Conservation (phyloP, 1,284 basidiomycete genomes). For the Ustilago xerochloae region DNA sequence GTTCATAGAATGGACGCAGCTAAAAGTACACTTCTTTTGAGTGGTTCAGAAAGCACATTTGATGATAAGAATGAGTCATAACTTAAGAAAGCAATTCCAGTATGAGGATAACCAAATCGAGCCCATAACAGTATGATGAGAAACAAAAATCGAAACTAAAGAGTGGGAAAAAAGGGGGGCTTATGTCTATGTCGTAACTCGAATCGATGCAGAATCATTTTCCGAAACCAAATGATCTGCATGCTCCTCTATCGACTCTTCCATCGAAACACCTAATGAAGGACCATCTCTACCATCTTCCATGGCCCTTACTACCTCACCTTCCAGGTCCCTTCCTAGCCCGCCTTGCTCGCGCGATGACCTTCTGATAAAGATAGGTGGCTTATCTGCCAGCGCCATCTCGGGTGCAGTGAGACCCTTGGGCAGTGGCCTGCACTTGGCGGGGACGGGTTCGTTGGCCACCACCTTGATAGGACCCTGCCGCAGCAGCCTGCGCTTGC, state of each 20-base stretch:
- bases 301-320: constrained; percentile 54
- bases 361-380: constrained; percentile 50
- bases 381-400: constrained; percentile 38
- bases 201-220: constrained; percentile 7
- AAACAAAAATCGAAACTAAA: too few species aligned
- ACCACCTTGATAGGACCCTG: constrained; percentile 42
- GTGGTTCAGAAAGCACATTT: too few species aligned
- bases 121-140: too few species aligned
- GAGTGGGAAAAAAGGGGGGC: neutral
- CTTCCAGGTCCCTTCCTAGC: constrained; percentile 59
- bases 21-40: constrained; percentile 27
- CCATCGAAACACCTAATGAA: constrained; percentile 34
- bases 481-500: constrained; percentile 31
- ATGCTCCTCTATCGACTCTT: constrained; percentile 17
- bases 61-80: too few species aligned
- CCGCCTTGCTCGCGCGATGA: constrained; percentile 60
- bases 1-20: too few species aligned
- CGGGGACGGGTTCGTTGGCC: constrained; percentile 33
- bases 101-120: too few species aligned
- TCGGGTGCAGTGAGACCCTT: constrained; percentile 41
- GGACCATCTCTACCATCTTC: constrained; percentile 42
- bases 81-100: neutral
- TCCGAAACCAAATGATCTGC: neutral
- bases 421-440: constrained; percentile 17
- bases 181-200: constrained; percentile 8